Base-by-base conservation (phyloP, 306 rosid genomes). In the Pterocarpus macrocarpus region DNA sequence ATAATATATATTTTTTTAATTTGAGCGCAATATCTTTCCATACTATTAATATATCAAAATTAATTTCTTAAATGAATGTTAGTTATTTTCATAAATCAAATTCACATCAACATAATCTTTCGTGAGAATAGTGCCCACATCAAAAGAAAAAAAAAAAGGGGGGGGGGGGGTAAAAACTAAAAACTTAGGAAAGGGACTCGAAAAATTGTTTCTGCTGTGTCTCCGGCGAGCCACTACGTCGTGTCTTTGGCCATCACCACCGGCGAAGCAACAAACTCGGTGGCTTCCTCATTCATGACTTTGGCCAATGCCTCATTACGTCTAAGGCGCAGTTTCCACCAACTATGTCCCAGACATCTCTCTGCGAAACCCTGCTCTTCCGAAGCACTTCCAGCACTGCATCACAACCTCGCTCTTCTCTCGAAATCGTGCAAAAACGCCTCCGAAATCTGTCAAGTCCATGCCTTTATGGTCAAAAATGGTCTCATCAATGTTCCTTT, bases 391-490 rank as follows among this genome's bases (percentile, higher is more conserved):
- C 5, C n/a, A 32, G 0, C 67, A 15, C 9, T 58, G 4, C 68
- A 84, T 62, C 81, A 68, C 16, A 75, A 73, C 64, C 79, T 82
- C 78, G 32, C 16, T 68, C 73, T 65, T 69, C 59, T 75, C 22
- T 78, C 91, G 63, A 73, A 85, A 69, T 85, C 89, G 28, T 90
- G 92, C 89, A 84, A 73, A 79, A 75, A 15, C 34, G 67, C 69
- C 77, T 80, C 88, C 14, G 85, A 88, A 80, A 77, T 76, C 75
- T 75, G 78, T 64, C 92, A 90, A 80, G 35, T 89, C 57, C 97
- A 92, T 75, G 85, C 84, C 69, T 77, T 50, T 81, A 88, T 89
- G 89, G 76, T 89, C 75, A 90, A 88, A 62, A 81, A 84, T 57
- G 90, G 86, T 52, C 86, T 86, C 52, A 83, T 61, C 62, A 71